Percentiles rank a stretch among this genome's conserved stretches.
phyloP scores from a whole-genome alignment of 2,329 filamentous ascomycete species.

The Byssothecium circinans region DNA sequence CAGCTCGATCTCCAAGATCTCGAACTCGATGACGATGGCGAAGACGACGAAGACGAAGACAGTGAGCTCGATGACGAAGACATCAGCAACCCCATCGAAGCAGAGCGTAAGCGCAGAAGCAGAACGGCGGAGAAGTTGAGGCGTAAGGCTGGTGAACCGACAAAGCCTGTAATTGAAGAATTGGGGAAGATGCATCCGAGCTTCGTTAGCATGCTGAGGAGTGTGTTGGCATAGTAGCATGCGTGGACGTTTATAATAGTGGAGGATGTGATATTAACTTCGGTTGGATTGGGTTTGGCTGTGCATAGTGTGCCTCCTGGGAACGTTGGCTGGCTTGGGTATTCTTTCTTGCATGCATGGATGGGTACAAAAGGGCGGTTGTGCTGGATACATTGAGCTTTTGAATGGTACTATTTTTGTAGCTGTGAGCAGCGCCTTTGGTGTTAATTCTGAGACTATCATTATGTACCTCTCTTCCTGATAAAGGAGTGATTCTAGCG shows the following conservation, averaged over 20 bases:
- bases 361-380: background rate
- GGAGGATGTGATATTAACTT: background rate
- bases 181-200: constrained; percentile 77
- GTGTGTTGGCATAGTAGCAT: constrained; percentile 65
- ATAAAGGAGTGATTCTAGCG: too few species aligned
- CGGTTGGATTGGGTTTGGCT: background rate
- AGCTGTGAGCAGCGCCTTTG: background rate
- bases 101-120: constrained; percentile 76
- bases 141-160: constrained; percentile 78
- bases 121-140: constrained; percentile 79
- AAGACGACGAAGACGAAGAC: constrained; percentile 54
- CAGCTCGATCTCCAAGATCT: constrained; percentile 80
- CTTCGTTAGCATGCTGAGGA: constrained; percentile 79
- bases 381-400: background rate
- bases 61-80: constrained; percentile 62
- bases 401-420: background rate
- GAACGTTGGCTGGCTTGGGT: background rate
- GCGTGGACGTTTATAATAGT: background rate
- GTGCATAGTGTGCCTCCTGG: background rate
- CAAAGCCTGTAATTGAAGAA: constrained; percentile 77
- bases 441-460: background rate
- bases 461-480: too few species aligned
- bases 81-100: constrained; percentile 81
- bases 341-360: background rate
- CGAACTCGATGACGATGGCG: constrained; percentile 70